Evolutionary conservation across 2,329 filamentous ascomycete genomes (phyloP), one percentile per base, ranked within the genome.

Genomic region (Neofusicoccum ribis): DNA sequence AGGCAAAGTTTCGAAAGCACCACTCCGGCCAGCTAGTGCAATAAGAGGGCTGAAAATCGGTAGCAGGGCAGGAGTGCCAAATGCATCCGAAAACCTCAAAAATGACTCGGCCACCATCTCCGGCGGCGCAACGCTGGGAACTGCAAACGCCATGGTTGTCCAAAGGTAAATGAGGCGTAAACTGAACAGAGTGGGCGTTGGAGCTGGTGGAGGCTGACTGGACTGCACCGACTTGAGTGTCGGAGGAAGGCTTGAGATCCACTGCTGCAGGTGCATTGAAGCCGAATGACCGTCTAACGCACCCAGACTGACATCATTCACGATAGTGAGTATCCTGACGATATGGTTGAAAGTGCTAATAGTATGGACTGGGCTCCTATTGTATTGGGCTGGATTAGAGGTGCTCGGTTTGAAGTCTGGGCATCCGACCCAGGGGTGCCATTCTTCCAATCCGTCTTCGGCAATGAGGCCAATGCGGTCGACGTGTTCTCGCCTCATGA

Each of bases 361-460:
- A 5, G 80, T 77, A 50, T 82, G 77, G 12, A 82, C 69, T 5
- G 76, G 76, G 23, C 69, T 68, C 15, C 67, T 54, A 14, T 52
- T 65, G 63, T 65, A 65, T 37, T 65, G 63, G 5, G 54, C 54
- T 15, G 63, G 54, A 27, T 65, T 65, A 6, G 39, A 34, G 17
- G 37, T 56, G 23, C 58, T 63, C 2, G 64, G 68, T 50, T 71
- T 69, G 46, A 78, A 77, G 68, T 77, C 75, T 65, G 80, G 70
- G 66, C 81, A 81, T 31, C 87, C 85, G 17, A 82, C 81, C 90
- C 90, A 92, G 1, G 88, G 86, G 68, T 90, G 87, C 89, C 89
- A 92, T 77, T 92, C 89, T 71, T 92, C 90, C 20, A 89, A 77
- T 1, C 88, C 88, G 69, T 90, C 87, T 73, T 91, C 88, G 31